Base-by-base conservation (phyloP, 2,329 filamentous ascomycete species). In the Paraphaeosphaeria sporulosa region DNA sequence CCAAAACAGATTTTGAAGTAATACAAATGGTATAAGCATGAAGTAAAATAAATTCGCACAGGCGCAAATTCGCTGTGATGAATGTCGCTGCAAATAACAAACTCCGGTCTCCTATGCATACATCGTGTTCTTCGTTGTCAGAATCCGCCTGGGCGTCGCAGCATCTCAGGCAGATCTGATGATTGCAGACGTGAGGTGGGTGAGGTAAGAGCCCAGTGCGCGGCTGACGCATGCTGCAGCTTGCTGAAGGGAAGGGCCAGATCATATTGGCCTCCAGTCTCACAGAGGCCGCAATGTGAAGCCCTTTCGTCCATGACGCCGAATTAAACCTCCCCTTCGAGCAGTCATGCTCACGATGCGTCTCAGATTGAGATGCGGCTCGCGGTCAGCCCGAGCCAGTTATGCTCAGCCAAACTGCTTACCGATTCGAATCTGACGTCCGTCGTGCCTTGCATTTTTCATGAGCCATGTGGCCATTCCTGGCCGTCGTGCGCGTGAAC, bases 391-490 rank as follows among this genome's bases (percentile, higher is more conserved):
- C 66, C 66, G 57, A 67, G 61, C 63, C 61, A 61, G 58, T 61
- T 36, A 64, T 64, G 65, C 63, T 67, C 68, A 68, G 65, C 61
- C 64, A 44, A 60, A 54, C 60, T 50, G 63, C 62, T 67, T 69
- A 74, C 61, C 68, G 66, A 42, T 68, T 70, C 21, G 74, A 62
- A 63, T 79, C 76, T 55, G 80, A 82, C 32, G 76, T 83, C 65
- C 86, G 82, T 70, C 87, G 82, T 73, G 87, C 89, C 83, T 97
- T 97, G 83, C 94, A 98, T 80, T 97, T 97, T 74, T 96, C 93
- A 78, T 97, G 92, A 25, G 83, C 82, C 74, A 89, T 84, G 75
- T 98, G 94, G 13, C 94, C 94, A 74, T 97, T 97, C 62, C 93
- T 86, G 47, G 94, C 94, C 23, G 86, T 89, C 6, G 94, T 97